Conservation (phyloP, 305 asterid species). For the Galium porrigens region DNA sequence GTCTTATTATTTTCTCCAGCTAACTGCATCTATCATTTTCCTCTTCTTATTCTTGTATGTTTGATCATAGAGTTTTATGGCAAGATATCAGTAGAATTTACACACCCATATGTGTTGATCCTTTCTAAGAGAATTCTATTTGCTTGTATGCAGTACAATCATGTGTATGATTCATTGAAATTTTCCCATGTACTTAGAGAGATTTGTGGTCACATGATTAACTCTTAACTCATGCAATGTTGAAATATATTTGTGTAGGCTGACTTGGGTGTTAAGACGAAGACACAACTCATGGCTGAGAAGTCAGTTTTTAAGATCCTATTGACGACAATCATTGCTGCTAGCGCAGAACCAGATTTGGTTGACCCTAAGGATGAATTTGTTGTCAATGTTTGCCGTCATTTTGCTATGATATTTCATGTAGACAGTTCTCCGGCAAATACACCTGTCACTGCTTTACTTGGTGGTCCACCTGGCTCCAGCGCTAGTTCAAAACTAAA, state of each 20-base stretch:
- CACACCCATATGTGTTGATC: not conserved
- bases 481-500: conserved; percentile 44
- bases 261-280: conserved; percentile 98
- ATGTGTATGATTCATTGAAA: not conserved
- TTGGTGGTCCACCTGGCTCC: conserved; percentile 46
- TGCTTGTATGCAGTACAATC: not conserved
- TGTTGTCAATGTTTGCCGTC: conserved; percentile 67
- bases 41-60: not conserved
- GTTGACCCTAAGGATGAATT: conserved; percentile 74
- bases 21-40: not conserved
- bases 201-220: not conserved
- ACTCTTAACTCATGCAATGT: conserved; percentile 1
- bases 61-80: not conserved
- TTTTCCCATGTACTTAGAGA: not conserved
- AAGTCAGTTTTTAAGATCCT: conserved; percentile 89
- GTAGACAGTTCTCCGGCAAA: conserved; percentile 49
- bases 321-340: conserved; percentile 82
- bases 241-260: conserved; percentile 43
- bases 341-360: conserved; percentile 80
- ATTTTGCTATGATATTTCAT: conserved; percentile 94
- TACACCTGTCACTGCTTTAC: conserved; percentile 33
- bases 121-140: not conserved
- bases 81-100: not conserved
- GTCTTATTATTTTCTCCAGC: not conserved
- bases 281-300: conserved; percentile 99